Evolutionary conservation across 164 flowering plant species (phyloP), one percentile per base, ranked within the genome.

Genomic region (Vitis vinifera): DNA sequence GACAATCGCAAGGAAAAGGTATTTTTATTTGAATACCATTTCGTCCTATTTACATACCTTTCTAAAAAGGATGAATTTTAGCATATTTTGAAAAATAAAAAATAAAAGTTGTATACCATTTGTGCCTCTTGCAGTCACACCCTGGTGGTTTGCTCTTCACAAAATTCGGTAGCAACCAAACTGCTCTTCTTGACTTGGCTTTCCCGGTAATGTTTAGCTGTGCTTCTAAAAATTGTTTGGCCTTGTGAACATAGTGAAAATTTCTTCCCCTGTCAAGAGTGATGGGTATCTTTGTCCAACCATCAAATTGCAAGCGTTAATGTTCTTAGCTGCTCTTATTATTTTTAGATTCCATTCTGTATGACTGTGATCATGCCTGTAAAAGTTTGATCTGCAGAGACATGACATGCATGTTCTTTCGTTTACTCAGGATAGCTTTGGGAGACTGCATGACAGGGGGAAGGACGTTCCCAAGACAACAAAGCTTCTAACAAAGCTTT

Each of bases 61-160:
- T 63, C 3, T 17, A 48, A 19, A 62, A 50, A 19, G 10, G 8
- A 63, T 6, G 10, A 30, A 63, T 48, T 29, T 37, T 37, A 37
- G 44, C 44, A 37, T 37, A 37, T 37, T 37, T 37, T 37, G 44
- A 37, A 37, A 37, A 37, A 37, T 37, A 37, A 37, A 37, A 37
- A 37, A 44, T 55, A 59, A n/a, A n/a, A 27, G 17, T 63, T 65
- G 55, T 16, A 61, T 51, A 16, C 27, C 23, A 30, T 56, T 51
- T 55, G 14, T 44, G 62, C 60, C 14, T 72, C 51, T 70, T 84
- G 83, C 89, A 93, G 98, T 84, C 93, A 63, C 97, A 93, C 79
- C 98, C 96, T 67, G 94, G 98, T 27, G 96, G 97, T 69, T 84
- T 91, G 66, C 90, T 91, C 58, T 90, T 93, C 84, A 93, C 98